Base-by-base conservation (phyloP, 371 early-diverging fungal species). In the Zychaea mexicana region DNA sequence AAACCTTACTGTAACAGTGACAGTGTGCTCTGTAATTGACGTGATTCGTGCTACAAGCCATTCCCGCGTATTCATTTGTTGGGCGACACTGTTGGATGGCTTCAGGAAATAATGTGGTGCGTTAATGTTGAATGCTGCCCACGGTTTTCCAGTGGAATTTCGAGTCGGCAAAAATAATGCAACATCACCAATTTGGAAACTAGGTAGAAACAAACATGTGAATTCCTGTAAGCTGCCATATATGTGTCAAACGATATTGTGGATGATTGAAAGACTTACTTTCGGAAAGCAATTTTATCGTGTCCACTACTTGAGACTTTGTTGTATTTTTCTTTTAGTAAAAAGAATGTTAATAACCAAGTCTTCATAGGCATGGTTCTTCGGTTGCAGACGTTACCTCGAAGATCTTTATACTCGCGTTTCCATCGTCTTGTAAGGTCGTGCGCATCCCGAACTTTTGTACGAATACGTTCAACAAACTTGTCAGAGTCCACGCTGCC, bases 121-220 rank as follows among this genome's bases (percentile, higher is more conserved):
- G 61, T 86, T 85, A 67, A 92, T 85, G 53, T 93, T 90, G 76
- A 93, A 93, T 0, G 93, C 93, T 0, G 89, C 90, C 92, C 93
- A 93, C 0, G 89, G 84, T 38, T 83, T 87, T n/a, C 88, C 86
- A 31, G 81, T 76, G 0, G 88, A 85, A 60, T 91, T 88, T 7
- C 90, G 76, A 5, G 91, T 90, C 0, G 94, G 94, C 19, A 92
- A 72, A 64, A 93, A 92, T 15, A 93, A 68, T 8, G 87, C 89
- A 24, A 93, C 69, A 61, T 92, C 92, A 19, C 88, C 86, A 9
- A 80, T 80, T 74, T 87, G 83, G 66, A 93, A 93, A 53, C 87
- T 85, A 69, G 26, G n/a, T n/a, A 28, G 49, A 19, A 60, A 28
- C 4, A 42, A 19, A 19, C 39, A n/a, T n/a, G n/a, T n/a, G n/a